Percentiles rank a stretch among this genome's conserved stretches.
phyloP scores from a whole-genome alignment of 371 early-diverging fungal species.

The Zychaea mexicana region DNA sequence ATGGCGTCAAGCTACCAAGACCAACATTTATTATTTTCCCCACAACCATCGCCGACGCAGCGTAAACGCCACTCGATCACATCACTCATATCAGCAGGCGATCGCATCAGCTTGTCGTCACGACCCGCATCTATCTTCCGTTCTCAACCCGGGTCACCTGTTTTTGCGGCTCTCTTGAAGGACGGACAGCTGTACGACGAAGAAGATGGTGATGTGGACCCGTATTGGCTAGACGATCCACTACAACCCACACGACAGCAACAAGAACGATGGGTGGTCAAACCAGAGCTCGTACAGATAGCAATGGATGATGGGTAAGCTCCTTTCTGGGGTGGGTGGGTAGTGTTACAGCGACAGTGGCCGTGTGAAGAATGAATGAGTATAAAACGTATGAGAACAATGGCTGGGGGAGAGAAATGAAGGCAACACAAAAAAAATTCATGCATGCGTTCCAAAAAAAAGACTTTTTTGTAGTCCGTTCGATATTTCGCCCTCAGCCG shows the following conservation, averaged over 20 bases:
- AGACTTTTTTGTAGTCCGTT: slow-evolving; percentile 34
- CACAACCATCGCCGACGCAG: slow-evolving; percentile 10
- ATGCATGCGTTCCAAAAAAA: slow-evolving; percentile 1
- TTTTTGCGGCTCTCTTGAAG: slow-evolving; percentile 22
- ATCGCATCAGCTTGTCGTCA: slow-evolving; percentile 21
- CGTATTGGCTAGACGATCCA: slow-evolving; percentile 19
- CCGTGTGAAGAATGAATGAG: too few relatives aligned
- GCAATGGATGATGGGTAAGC: slow-evolving; percentile 44
- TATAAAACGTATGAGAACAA: too few relatives aligned
- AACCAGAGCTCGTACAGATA: slow-evolving; percentile 39
- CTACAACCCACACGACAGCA: neutral
- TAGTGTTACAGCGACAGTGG: neutral
- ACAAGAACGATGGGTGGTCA: slow-evolving; percentile 33
- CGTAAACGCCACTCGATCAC: slow-evolving; percentile 34
- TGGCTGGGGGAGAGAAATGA: too few relatives aligned
- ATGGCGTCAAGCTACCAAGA: slow-evolving; percentile 23
- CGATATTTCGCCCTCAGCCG: slow-evolving; percentile 20
- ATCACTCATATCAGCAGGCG: slow-evolving; percentile 18
- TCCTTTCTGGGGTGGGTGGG: neutral
- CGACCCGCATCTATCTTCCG: slow-evolving; percentile 33
- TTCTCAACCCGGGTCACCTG: slow-evolving; percentile 39
- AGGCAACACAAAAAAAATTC: neutral
- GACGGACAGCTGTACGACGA: slow-evolving; percentile 17
- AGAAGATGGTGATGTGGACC: slow-evolving; percentile 23
- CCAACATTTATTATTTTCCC: slow-evolving; percentile 1